A percentile compares a stretch with the other conserved stretches of the same genome.
phyloP scores from a whole-genome alignment of 495 filamentous ascomycete species.

The Apiosordaria backusii region DNA sequence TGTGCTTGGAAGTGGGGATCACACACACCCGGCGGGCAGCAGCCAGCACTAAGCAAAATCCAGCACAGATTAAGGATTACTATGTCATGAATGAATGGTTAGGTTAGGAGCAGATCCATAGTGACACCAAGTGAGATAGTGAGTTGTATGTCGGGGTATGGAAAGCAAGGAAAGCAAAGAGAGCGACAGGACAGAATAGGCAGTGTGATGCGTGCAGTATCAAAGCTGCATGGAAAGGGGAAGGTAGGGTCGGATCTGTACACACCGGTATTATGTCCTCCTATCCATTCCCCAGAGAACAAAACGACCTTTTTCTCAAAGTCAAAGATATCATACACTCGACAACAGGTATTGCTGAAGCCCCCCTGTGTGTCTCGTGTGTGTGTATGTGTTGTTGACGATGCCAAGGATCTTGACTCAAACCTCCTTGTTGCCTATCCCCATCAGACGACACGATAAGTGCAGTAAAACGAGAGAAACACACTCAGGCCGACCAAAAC shows the following conservation, averaged over 20 bases:
- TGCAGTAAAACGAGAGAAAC: neutral
- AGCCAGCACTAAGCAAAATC: no score
- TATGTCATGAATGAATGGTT: neutral
- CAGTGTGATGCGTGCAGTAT: neutral
- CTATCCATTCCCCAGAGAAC: neutral
- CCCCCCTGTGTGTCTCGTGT: no score
- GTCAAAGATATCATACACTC: neutral
- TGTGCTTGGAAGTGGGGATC: neutral
- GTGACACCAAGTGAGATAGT: neutral
- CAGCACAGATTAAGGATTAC: slow-evolving; percentile 2
- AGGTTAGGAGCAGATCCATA: neutral
- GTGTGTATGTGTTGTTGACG: neutral
- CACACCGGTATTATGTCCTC: neutral
- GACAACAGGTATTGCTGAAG: neutral
- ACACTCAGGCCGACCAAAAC: neutral
- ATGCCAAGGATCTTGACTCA: neutral
- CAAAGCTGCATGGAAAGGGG: neutral
- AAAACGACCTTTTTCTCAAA: neutral
- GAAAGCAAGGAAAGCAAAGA: neutral
- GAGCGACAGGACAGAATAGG: no score
- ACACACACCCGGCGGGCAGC: neutral
- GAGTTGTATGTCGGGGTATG: no score
- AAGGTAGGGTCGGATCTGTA: neutral
- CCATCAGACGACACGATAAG: neutral
- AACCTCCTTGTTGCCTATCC: neutral